These are phyloP conservation scores for Xylaria palmicola DNA, from an alignment of 495 filamentous ascomycete species.

Conservation along the genomic window DNA sequence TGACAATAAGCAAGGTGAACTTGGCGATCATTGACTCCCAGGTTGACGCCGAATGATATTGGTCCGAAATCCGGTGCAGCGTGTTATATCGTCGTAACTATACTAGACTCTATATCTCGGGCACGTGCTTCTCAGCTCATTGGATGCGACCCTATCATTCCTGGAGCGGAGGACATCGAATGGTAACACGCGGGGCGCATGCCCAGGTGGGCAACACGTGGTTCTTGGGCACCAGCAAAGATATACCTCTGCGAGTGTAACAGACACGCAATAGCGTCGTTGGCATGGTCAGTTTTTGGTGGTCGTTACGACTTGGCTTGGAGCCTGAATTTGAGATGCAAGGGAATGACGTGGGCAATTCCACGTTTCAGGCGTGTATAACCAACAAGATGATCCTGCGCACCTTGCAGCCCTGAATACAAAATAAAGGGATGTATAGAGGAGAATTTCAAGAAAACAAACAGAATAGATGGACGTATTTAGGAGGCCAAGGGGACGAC, in stretches of 20 bases:
- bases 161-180: not conserved
- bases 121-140: constrained; percentile 3
- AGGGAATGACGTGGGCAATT: constrained; percentile 9
- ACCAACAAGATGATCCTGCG: not conserved
- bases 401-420: not conserved
- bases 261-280: not conserved
- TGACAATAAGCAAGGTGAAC: too few relatives aligned
- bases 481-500: too few relatives aligned
- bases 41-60: too few relatives aligned
- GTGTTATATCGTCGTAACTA: too few relatives aligned
- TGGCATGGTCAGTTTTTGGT: constrained; percentile 3
- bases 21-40: too few relatives aligned
- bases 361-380: constrained; percentile 12
- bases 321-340: not conserved
- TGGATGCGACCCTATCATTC: not conserved
- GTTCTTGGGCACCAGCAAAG: not conserved
- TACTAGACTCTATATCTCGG: not conserved
- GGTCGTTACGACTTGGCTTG: not conserved
- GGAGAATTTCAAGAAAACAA: not conserved
- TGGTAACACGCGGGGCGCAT: constrained; percentile 3
- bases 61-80: too few relatives aligned
- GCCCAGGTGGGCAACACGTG: constrained; percentile 9
- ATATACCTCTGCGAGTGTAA: not conserved
- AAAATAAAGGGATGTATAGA: not conserved
- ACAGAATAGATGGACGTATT: too few relatives aligned